Evolutionary conservation across 257 asterid species (phyloP), one percentile per base, ranked within the genome.

Genomic region (Schizonepeta tenuifolia): DNA sequence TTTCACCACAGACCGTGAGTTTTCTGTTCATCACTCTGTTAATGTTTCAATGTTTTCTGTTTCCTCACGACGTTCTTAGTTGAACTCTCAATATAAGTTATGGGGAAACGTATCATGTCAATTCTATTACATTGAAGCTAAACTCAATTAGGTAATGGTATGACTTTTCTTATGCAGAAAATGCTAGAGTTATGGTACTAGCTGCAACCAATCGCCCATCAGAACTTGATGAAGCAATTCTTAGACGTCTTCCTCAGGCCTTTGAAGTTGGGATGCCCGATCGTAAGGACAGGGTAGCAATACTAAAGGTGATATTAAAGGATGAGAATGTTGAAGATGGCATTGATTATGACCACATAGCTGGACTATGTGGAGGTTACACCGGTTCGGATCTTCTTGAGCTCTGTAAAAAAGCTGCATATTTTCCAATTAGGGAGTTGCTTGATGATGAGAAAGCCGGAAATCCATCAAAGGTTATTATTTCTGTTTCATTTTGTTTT

Each of bases 141-240:
- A 24, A 40, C 62, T 66, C 56, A 31, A n/a, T 55, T 6, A 43
- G 43, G 57, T 69, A 65, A 81, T 50, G 31, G 14, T 58, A 31
- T 64, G 7, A 59, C 6, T 63, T 38, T 79, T 49, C 9, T 74
- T n/a, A 6, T 63, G 79, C 79, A 90, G 96, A 86, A 56, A 73
- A 85, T 79, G 96, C 98, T 73, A 84, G 86, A 54, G 96, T 90
- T 46, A 90, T 88, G 96, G 98, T 92, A 53, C 96, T 92, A 6
- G 96, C 96, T 69, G 98, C 98, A 0, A 90, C 98, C 63, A 92
- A 92, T 80, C 96, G 95, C 40, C 98, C 98, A 59, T 92, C 96
- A n/a, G 97, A 92, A 79, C 98, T 92, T 56, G 98, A 92, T 79
- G 98, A 90, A 75, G 97, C 98, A 70, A 92, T 92, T 77, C 96